Evolutionary conservation across 306 rosid species (phyloP), one percentile per base, ranked within the genome.

Genomic region (Cicer cuneatum): DNA sequence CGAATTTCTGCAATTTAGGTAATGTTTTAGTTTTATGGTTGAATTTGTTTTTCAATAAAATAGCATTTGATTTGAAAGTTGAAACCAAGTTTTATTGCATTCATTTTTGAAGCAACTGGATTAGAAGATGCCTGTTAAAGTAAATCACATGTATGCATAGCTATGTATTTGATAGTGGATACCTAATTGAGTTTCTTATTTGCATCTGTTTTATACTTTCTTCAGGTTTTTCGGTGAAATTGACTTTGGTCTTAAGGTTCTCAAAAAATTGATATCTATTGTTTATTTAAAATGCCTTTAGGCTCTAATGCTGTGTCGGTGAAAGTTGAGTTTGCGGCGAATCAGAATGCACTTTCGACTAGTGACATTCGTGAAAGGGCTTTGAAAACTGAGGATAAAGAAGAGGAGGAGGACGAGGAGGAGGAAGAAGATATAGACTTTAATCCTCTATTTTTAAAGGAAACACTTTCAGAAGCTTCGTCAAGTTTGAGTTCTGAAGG

Each of bases 401-500:
- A 76, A 15, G 81, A 72, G 35, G 73, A 57, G 10, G 89, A 70
- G n/a, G 89, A 88, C 10, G 96, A 85, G 71, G 96, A 82, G 0
- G 96, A 87, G 35, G 93, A 88, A 19, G 97, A 91, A 73, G 97
- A 91, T 78, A 80, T 62, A 2, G 97, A 91, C 80, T 91, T 91
- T 70, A 91, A 89, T 81, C 95, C 90, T 14, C 89, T 59, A 18
- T 59, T 88, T 81, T 60, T 89, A n/a, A 88, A 86, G 86, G 96
- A 86, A 72, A 77, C 86, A 49, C 89, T 61, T 60, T 93, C 88
- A 1, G 97, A 91, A 87, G 96, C 97, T 68, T 89, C 93, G 41
- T 93, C 93, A 14, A 91, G 97, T 82, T 83, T 89, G 86, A 93
- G 97, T 85, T 91, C 96, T 39, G 98, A 83, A 80, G 83, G 78